A percentile compares a stretch with the other conserved stretches of the same genome.
These are phyloP conservation scores for Xylaria hypoxylon DNA, from an alignment of 2,329 filamentous ascomycete species.

Conservation along the genomic window DNA sequence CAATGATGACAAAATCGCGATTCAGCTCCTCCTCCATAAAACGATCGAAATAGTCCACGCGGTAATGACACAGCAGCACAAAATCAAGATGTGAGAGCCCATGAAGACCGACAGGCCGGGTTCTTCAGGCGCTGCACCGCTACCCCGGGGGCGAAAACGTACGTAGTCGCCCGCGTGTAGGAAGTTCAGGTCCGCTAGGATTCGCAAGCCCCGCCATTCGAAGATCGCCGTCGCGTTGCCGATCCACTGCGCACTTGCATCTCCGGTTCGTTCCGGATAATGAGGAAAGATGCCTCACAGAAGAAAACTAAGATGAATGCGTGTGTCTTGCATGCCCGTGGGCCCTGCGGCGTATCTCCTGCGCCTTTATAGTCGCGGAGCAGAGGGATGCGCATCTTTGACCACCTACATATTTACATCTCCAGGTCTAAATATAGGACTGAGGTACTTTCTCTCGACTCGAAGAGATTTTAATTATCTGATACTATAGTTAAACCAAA, in stretches of 20 bases:
- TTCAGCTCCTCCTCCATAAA: conserved; percentile 55
- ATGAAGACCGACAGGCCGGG: conserved; percentile 69
- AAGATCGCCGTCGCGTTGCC: conserved; percentile 68
- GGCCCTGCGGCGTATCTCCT: conserved; percentile 33
- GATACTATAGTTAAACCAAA: neutral
- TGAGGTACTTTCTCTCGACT: neutral
- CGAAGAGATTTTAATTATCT: too few relatives aligned
- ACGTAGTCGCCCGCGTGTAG: conserved; percentile 74
- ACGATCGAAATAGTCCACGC: conserved; percentile 62
- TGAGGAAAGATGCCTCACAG: neutral
- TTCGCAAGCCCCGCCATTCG: conserved; percentile 63
- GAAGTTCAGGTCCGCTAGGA: conserved; percentile 73
- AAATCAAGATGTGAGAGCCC: conserved; percentile 69
- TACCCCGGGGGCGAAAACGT: conserved; percentile 74
- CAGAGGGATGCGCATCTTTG: conserved; percentile 44
- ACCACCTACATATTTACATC: too few relatives aligned
- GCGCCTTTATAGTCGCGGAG: conserved; percentile 46
- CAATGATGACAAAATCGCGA: conserved; percentile 70
- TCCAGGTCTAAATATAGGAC: neutral
- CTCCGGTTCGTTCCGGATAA: conserved; percentile 43
- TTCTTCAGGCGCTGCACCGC: conserved; percentile 66
- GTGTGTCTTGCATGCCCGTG: conserved; percentile 45
- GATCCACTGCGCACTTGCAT: conserved; percentile 62
- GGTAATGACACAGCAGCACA: conserved; percentile 73
- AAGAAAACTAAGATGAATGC: conserved; percentile 43